phyloP scores from a whole-genome alignment of 1,139 yeast genomes.

The Blastobotrys serpentis region DNA sequence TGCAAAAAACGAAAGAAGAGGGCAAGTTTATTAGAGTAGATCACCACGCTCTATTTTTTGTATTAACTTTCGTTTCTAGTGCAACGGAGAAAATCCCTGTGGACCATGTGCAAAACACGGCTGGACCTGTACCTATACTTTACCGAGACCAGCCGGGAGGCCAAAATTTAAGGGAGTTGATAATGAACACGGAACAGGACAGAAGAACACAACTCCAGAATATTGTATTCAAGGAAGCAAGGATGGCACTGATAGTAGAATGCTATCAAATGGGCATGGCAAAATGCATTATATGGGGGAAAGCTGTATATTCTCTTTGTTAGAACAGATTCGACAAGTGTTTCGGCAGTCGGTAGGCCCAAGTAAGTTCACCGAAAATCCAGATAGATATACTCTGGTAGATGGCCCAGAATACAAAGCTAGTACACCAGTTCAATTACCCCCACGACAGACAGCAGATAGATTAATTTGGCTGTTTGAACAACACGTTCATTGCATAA shows the following conservation, averaged over 20 bases:
- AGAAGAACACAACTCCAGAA: not conserved
- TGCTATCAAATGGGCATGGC: constrained; percentile 9
- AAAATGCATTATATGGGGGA: constrained; percentile 2
- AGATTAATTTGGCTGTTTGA: constrained; percentile 2
- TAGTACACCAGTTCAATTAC: not conserved
- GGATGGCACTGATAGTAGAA: not conserved
- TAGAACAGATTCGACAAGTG: constrained; percentile 6
- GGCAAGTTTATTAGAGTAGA: too few species aligned
- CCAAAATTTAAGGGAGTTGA: not conserved
- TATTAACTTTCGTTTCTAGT: not conserved
- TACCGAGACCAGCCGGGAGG: constrained; percentile 4
- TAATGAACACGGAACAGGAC: not conserved
- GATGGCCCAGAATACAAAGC: constrained; percentile 10
- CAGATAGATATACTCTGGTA: constrained; percentile 2
- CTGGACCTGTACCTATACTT: constrained; percentile 4
- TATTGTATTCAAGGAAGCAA: constrained; percentile 7
- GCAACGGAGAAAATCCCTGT: constrained; percentile 6
- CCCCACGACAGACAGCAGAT: not conserved
- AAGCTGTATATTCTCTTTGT: not conserved
- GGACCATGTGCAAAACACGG: constrained; percentile 7
- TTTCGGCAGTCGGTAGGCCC: constrained; percentile 4
- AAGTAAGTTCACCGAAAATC: constrained; percentile 4
- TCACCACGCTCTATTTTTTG: not conserved
- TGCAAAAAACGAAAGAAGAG: constrained; percentile 8
- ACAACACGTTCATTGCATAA: constrained; percentile 5